phyloP scores from a whole-genome alignment of 2,329 filamentous ascomycete genomes.

The Zalaria sp. region DNA sequence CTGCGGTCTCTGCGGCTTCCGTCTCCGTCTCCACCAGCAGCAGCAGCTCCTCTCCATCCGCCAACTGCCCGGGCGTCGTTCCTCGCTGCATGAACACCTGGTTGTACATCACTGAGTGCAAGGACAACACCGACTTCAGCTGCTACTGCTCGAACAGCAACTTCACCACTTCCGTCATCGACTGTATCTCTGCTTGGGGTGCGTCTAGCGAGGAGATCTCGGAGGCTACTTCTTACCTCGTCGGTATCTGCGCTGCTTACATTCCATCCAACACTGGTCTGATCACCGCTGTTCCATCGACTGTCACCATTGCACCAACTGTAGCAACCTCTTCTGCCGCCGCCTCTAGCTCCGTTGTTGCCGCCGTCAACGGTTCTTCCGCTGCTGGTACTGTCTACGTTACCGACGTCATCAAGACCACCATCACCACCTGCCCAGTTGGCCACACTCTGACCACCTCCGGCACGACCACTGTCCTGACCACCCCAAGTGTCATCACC shows the following conservation, averaged over 20 bases:
- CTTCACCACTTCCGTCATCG: conserved; percentile 67
- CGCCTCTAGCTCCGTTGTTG: conserved; percentile 2
- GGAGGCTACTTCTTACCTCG: conserved; percentile 67
- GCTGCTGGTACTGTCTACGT: conserved; percentile 3
- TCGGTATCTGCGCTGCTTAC: conserved; percentile 75
- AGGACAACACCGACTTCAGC: conserved; percentile 63
- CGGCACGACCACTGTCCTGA: not conserved
- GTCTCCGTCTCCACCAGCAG: not conserved
- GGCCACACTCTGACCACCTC: conserved; percentile 1
- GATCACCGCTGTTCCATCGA: conserved; percentile 54
- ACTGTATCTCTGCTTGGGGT: conserved; percentile 68
- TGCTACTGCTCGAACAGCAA: conserved; percentile 77
- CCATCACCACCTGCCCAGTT: conserved; percentile 4
- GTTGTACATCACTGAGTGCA: conserved; percentile 60
- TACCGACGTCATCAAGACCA: conserved; percentile 4
- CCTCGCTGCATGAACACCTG: conserved; percentile 89
- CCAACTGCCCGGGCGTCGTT: conserved; percentile 52
- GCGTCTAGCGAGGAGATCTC: conserved; percentile 50
- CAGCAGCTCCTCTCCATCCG: conserved; percentile 2
- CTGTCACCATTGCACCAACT: conserved; percentile 39
- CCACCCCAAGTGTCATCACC: not conserved
- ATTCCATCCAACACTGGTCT: conserved; percentile 71
- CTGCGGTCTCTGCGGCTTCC: not conserved
- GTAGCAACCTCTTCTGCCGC: conserved; percentile 1
- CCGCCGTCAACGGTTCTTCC: conserved; percentile 3